Percentiles rank a stretch among this genome's conserved stretches.
These are phyloP conservation scores for Spinellus fusiger DNA, from an alignment of 192 early-diverging fungal genomes.

Conservation along the genomic window DNA sequence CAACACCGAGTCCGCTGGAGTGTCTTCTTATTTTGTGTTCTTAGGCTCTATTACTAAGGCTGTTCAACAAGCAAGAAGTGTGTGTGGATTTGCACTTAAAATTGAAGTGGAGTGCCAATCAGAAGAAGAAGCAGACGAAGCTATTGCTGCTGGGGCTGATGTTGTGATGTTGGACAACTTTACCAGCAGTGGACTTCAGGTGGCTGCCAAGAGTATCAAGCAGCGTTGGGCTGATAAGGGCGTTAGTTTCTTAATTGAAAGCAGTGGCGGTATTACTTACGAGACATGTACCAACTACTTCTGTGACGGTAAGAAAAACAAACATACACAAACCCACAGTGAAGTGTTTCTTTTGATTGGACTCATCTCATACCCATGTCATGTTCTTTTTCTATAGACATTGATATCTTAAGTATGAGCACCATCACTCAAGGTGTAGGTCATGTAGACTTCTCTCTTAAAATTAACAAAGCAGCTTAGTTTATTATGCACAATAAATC, in stretches of 20 bases:
- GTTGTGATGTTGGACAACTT: conserved; percentile 99
- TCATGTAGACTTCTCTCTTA: conserved; percentile 96
- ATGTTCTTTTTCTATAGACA: conserved; percentile 16
- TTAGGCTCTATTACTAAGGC: conserved; percentile 89
- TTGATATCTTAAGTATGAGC: conserved; percentile 89
- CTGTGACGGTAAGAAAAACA: conserved; percentile 52
- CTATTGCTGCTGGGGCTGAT: conserved; percentile 92
- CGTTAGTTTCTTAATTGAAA: conserved; percentile 79
- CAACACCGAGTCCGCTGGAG: neutral
- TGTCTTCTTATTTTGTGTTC: neutral
- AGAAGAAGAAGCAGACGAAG: conserved; percentile 91
- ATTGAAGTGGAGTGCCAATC: conserved; percentile 96
- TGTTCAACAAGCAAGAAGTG: conserved; percentile 68
- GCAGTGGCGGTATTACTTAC: conserved; percentile 93
- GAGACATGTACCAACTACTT: conserved; percentile 79
- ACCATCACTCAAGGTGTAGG: conserved; percentile 90
- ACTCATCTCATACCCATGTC: neutral
- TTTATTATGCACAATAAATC: neutral
- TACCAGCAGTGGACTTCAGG: conserved; percentile 58
- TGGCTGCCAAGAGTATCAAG: conserved; percentile 70
- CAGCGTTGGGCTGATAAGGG: conserved; percentile 58
- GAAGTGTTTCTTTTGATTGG: neutral
- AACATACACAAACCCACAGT: neutral
- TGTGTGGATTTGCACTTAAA: conserved; percentile 89
- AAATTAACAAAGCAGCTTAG: conserved; percentile 48